Evolutionary conservation across 441 rosid genomes (phyloP).

Genomic region (Syzygium malaccense): DNA sequence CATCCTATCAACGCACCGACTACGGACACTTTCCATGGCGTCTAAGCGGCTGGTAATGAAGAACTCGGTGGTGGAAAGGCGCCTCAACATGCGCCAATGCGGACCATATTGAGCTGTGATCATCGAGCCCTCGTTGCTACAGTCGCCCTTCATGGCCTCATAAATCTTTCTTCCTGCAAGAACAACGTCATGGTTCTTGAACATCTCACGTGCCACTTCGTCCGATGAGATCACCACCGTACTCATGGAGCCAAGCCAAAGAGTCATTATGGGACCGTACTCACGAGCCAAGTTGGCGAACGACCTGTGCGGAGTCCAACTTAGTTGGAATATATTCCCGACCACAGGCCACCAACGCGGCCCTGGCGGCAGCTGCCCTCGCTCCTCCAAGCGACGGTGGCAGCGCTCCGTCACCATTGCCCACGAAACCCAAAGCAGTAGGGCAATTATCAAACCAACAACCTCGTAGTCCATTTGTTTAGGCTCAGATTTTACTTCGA

Average conservation of each 20-base stretch:
- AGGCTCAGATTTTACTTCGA: background rate
- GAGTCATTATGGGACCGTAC: constrained; percentile 68
- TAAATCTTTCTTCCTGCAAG: constrained; percentile 66
- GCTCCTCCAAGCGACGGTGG: constrained; percentile 19
- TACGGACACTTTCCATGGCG: constrained; percentile 33
- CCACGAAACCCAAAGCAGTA: constrained; percentile 32
- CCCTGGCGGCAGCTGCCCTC: constrained; percentile 53
- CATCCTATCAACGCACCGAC: constrained; percentile 47
- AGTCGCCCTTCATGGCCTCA: constrained; percentile 61
- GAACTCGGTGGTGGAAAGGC: constrained; percentile 49
- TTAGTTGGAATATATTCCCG: constrained; percentile 56
- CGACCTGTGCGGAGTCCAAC: constrained; percentile 43
- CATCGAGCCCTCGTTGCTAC: constrained; percentile 47
- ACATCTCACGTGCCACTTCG: constrained; percentile 58
- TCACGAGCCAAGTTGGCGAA: constrained; percentile 28
- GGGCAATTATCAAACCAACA: constrained; percentile 15
- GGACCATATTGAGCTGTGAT: constrained; percentile 71
- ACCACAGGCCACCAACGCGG: constrained; percentile 56
- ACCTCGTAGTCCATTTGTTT: constrained; percentile 25
- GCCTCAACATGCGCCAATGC: constrained; percentile 65
- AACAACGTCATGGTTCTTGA: constrained; percentile 56
- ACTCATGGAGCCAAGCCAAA: constrained; percentile 63
- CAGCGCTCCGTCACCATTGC: constrained; percentile 28
- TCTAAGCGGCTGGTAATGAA: constrained; percentile 54
- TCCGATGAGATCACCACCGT: constrained; percentile 62